Evolutionary conservation across 768 basidiomycete genomes (phyloP).

Genomic region (Cyathus striatus): DNA sequence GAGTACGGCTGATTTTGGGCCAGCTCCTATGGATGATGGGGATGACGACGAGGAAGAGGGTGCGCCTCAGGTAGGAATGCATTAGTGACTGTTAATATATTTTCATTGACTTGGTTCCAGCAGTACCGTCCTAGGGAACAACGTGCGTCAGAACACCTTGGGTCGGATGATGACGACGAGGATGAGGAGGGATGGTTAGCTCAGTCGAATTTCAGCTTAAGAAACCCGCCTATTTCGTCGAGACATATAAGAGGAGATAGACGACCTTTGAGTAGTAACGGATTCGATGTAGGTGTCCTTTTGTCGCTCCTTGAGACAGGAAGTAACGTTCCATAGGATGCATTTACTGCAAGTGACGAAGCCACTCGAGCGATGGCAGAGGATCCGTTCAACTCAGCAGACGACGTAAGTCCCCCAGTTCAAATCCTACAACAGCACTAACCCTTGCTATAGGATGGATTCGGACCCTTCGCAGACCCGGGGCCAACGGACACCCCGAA

Average conservation of each 20-base stretch:
- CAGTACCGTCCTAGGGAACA: constrained; percentile 76
- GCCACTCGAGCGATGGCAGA: constrained; percentile 31
- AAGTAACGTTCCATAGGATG: constrained; percentile 30
- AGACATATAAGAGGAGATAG: constrained; percentile 38
- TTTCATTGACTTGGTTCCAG: constrained; percentile 53
- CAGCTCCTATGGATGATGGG: constrained; percentile 40
- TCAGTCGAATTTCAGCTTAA: constrained; percentile 66
- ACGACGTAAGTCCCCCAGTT: constrained; percentile 39
- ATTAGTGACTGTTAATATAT: not conserved
- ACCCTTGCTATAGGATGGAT: constrained; percentile 41
- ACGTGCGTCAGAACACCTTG: constrained; percentile 51
- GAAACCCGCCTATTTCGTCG: constrained; percentile 41
- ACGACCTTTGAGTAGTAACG: constrained; percentile 37
- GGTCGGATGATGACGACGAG: constrained; percentile 65
- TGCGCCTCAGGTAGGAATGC: constrained; percentile 38
- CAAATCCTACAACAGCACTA: constrained; percentile 6
- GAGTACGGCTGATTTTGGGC: constrained; percentile 64
- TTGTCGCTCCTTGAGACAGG: not conserved
- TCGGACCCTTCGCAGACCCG: constrained; percentile 77
- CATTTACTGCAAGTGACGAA: constrained; percentile 37
- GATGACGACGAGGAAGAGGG: constrained; percentile 22
- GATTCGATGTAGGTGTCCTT: constrained; percentile 52
- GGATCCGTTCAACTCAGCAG: constrained; percentile 46
- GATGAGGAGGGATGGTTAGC: constrained; percentile 80
- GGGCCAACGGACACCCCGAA: constrained; percentile 41